Base-by-base conservation (phyloP, 305 asterid genomes). In the Fraxinus velutina region DNA sequence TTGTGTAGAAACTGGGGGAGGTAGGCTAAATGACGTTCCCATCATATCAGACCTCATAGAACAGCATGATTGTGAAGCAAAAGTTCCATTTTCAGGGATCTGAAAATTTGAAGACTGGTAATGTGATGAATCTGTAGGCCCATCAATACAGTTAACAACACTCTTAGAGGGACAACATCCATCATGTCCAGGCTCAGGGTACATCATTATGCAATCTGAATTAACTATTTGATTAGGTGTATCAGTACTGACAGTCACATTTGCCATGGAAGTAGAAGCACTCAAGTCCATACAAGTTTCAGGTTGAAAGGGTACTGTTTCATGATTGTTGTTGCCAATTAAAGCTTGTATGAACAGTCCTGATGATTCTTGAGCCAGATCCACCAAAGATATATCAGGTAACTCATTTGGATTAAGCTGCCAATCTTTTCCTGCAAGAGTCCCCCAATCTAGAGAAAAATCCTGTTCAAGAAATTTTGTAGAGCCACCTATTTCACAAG, bases 381-480 rank as follows among this genome's bases (percentile, higher is more conserved):
- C 96, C 76, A 92, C 82, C 42, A 90, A 86, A 83, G 97, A 79
- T 84, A 90, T 84, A 78, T 91, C 90, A 13, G 93, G 91, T 79
- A 92, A 83, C 78, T 92, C 94, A 83, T 85, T 88, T 15, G 91
- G 86, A 87, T 86, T 89, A 72, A 88, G 78, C 74, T 79, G 93
- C 94, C 97, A 94, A 85, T 93, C 97, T 83, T 83, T 92, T 68
- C 83, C 92, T 44, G 86, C 15, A 47, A 91, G 88, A 76, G 89
- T 19, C 34, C 85, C 89, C 97, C 97, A 92, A 80, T 90, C 97
- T 36, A 90, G 82, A 34, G 91, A 79, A 66, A 88, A 70, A 83
- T 87, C 93, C n/a, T 87, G 87, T 78, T 88, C 97, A 68, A 83
- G 88, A 81, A 86, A 90, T 84, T 85, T 85, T 52, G 82, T 62